Percentiles rank a stretch among this genome's conserved stretches.
Conservation (phyloP, 352 stramenopile species). For the Globisporangium nunn region DNA sequence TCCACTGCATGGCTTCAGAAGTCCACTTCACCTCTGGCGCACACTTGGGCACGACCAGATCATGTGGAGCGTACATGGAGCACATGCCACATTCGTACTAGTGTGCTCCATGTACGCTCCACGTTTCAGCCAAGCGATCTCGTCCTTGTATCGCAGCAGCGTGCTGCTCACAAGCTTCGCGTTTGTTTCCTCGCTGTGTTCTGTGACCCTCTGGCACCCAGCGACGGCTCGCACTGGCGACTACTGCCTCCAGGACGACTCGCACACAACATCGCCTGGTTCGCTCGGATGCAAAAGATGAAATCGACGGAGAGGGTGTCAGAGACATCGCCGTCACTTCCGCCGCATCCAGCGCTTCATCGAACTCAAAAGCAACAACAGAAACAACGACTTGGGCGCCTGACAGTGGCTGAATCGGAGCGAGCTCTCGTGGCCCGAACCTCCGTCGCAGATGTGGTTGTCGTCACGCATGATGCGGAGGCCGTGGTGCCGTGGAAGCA, state of each 20-base stretch:
- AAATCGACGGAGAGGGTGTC: too few relatives aligned
- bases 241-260: neutral
- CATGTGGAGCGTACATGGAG: too few relatives aligned
- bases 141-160: too few relatives aligned
- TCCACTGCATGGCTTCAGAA: too few relatives aligned
- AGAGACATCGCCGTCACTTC: neutral
- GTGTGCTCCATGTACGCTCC: too few relatives aligned
- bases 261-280: too few relatives aligned
- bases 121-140: too few relatives aligned
- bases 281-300: neutral
- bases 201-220: neutral
- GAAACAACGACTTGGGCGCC: neutral
- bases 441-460: constrained; percentile 17
- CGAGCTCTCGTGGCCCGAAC: constrained; percentile 1
- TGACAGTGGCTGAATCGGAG: neutral
- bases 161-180: too few relatives aligned
- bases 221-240: neutral
- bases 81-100: too few relatives aligned
- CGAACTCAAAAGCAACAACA: neutral
- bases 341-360: neutral
- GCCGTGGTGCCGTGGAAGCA: constrained; percentile 29
- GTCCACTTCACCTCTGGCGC: too few relatives aligned
- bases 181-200: too few relatives aligned
- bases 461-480: constrained; percentile 27
- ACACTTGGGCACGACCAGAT: too few relatives aligned